Evolutionary conservation across 148 eudicot genomes (phyloP).

Genomic region (Vaccinium darrowii): DNA sequence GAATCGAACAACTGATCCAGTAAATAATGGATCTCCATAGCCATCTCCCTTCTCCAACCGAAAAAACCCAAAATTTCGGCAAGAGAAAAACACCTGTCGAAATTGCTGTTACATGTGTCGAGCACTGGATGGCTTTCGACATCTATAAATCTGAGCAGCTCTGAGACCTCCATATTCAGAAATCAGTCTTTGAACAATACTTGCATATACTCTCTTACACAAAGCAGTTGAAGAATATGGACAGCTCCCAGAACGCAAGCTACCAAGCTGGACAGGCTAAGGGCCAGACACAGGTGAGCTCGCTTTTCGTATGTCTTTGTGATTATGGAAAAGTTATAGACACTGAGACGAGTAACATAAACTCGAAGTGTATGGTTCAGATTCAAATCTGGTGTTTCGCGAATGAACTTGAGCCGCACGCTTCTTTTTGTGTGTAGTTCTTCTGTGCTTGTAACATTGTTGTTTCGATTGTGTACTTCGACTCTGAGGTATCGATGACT

Average conservation of each 20-base stretch:
- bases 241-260: slow-evolving; percentile 29
- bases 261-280: slow-evolving; percentile 48
- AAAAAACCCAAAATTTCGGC: background rate
- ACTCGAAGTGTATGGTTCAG: background rate
- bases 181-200: slow-evolving; percentile 11
- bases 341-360: background rate
- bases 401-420: background rate
- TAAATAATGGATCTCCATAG: slow-evolving; percentile 18
- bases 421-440: background rate
- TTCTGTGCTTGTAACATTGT: background rate
- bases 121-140: background rate
- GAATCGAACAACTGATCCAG: slow-evolving; percentile 14
- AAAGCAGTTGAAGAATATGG: slow-evolving; percentile 23
- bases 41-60: background rate
- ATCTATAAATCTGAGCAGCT: slow-evolving; percentile 20
- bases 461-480: too few species aligned
- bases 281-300: slow-evolving; percentile 46
- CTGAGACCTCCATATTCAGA: slow-evolving; percentile 6
- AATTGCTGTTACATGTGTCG: slow-evolving; percentile 5
- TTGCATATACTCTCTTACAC: background rate
- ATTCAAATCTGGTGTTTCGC: background rate
- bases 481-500: background rate
- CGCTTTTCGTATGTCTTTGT: background rate
- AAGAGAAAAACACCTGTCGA: background rate
- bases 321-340: background rate